Conservation (phyloP, 192 early-diverging fungal genomes). For the Linnemannia elongata region DNA sequence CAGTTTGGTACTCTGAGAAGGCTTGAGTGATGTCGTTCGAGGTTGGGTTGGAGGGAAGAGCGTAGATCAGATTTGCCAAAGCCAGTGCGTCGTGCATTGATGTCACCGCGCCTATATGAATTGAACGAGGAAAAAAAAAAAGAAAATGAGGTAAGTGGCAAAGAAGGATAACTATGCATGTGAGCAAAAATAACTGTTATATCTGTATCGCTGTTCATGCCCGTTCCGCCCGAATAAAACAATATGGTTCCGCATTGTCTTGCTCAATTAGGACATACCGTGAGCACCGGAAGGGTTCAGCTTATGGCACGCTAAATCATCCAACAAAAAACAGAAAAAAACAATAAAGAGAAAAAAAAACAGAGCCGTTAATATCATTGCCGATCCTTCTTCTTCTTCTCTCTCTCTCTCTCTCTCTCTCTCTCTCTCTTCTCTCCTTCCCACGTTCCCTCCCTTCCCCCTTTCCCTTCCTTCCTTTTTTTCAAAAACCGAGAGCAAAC, state of each 20-base stretch:
- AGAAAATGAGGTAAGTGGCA: neutral
- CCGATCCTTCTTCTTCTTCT: neutral
- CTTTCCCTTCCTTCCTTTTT: neutral
- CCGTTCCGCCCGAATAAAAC: too few relatives aligned
- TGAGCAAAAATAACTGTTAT: neutral
- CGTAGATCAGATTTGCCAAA: neutral
- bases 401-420: neutral
- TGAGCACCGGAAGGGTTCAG: slow-evolving; percentile 3
- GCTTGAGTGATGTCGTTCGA: neutral
- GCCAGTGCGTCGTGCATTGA: neutral
- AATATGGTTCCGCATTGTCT: neutral
- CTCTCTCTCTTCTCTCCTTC: neutral
- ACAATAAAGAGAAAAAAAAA: too few relatives aligned
- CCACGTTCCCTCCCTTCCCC: neutral
- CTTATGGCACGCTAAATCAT: slow-evolving; percentile 20
- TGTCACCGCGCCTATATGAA: neutral
- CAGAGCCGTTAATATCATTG: neutral
- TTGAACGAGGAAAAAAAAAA: neutral
- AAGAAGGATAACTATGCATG: neutral
- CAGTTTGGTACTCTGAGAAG: neutral
- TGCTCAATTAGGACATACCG: neutral
- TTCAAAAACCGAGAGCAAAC: neutral
- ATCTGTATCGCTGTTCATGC: too few relatives aligned
- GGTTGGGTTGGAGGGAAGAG: neutral
- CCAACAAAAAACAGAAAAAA: neutral